A percentile compares a stretch with the other conserved stretches of the same genome.
phyloP scores from a whole-genome alignment of 192 early-diverging fungal species.

The Rhizophagus prolifer region DNA sequence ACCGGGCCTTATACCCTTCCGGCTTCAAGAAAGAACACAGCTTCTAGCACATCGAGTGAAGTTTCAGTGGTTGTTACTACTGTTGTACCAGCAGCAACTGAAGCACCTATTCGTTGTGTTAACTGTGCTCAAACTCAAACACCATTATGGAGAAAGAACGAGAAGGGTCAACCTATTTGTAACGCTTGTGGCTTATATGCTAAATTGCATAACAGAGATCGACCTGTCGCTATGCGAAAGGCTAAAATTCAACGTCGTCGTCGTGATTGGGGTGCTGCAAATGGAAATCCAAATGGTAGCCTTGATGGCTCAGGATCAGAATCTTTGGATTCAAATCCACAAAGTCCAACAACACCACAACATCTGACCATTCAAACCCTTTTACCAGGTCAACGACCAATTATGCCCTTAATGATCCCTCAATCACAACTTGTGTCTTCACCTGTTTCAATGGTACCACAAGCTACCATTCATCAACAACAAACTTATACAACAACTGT shows the following conservation, averaged over 20 bases:
- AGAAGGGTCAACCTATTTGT: constrained; percentile 71
- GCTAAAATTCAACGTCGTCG: constrained; percentile 59
- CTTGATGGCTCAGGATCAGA: constrained; percentile 14
- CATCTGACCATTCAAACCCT: constrained; percentile 19
- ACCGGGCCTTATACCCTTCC: constrained; percentile 41
- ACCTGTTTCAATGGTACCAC: background rate
- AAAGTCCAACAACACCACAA: constrained; percentile 24
- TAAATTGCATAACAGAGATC: constrained; percentile 86
- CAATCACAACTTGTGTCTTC: constrained; percentile 5
- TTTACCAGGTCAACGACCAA: constrained; percentile 23
- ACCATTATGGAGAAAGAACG: constrained; percentile 79
- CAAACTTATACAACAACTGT: background rate
- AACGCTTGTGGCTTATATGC: constrained; percentile 87
- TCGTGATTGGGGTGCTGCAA: constrained; percentile 48
- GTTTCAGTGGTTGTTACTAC: constrained; percentile 8
- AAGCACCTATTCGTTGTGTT: constrained; percentile 41
- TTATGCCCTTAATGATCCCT: constrained; percentile 20
- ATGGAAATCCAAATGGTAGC: constrained; percentile 27
- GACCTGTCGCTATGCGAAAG: constrained; percentile 82
- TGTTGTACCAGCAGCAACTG: constrained; percentile 12
- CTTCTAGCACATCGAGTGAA: background rate
- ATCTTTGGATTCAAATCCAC: constrained; percentile 4
- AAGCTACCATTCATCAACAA: background rate
- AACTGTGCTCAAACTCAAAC: constrained; percentile 75
- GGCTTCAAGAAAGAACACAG: constrained; percentile 23